Evolutionary conservation across 2,329 filamentous ascomycete genomes (phyloP), one percentile per base, ranked within the genome.

Genomic region (Ceratocystis eucalypticola): DNA sequence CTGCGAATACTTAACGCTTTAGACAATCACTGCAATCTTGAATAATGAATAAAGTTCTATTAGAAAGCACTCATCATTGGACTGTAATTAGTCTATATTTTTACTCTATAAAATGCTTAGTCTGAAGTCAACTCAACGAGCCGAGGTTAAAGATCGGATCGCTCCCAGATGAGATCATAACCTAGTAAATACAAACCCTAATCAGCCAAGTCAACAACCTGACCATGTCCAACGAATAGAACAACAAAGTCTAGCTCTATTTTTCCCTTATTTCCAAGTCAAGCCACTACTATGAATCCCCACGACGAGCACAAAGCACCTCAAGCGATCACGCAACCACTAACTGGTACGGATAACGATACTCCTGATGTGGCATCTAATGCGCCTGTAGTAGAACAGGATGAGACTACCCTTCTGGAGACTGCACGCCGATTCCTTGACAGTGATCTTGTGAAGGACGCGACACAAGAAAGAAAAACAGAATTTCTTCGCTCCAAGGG

Each of bases 401-500:
- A 65, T 22, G 28, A 62, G 37, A 28, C 50, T 30, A 17, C 63
- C 10, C 46, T 72, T 44, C 71, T 78, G 45, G 84, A 90, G 17
- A 84, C 91, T 72, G 91, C 91, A 33, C 80, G 82, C 55, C 83
- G 80, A 65, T 96, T 96, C 72, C 81, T 96, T 3, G 79, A 88
- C 63, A 87, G 95, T 68, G 84, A 88, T 6, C 79, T 81, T 22
- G 88, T 96, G 67, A 84, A 82, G 67, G 78, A 87, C 74, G 84
- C 87, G 44, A 80, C 87, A 0, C 80, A 80, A 57, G 87, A 89
- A 66, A 86, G 85, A 75, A 96, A 96, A 77, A 78, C 82, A 22
- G 82, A 83, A 6, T 96, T 96, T 71, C 77, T 96, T 1, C 81
- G 86, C 72, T 84, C 83, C 63, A 96, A 96, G 74, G 89, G 89